A percentile compares a stretch with the other conserved stretches of the same genome.
phyloP scores from a whole-genome alignment of 73 alveolate species.

The Uronychia binucleata region DNA sequence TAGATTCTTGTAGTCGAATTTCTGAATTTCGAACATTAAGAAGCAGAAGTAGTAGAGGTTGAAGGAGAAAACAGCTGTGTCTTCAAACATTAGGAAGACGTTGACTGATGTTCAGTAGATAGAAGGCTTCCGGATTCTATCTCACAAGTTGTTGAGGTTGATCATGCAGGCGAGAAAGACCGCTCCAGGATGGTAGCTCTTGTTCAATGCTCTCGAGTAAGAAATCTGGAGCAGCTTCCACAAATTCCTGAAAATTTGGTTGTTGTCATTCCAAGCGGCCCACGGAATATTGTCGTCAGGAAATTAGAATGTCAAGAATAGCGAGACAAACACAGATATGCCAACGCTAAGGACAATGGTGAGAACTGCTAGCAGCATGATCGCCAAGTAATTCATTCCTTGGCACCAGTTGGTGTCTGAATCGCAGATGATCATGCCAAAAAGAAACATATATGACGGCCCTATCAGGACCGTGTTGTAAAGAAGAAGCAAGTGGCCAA shows the following conservation, averaged over 20 bases:
- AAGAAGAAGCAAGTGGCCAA: constrained; percentile 23
- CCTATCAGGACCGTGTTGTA: constrained; percentile 13
- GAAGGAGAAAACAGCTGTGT: not conserved
- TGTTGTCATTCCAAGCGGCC: constrained; percentile 30
- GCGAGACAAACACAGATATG: not conserved
- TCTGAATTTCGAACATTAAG: not conserved
- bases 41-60: not conserved
- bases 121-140: constrained; percentile 4
- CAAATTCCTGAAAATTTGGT: not conserved
- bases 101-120: constrained; percentile 9
- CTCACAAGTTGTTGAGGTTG: not conserved
- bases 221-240: constrained; percentile 25
- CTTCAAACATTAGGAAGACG: not conserved
- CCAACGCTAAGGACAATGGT: constrained; percentile 2
- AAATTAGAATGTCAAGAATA: constrained; percentile 27
- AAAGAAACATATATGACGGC: constrained; percentile 24
- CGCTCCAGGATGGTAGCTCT: constrained; percentile 3
- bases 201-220: constrained; percentile 28
- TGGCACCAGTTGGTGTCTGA: constrained; percentile 2
- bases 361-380: not conserved
- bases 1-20: not conserved
- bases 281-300: constrained; percentile 31
- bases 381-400: constrained; percentile 8
- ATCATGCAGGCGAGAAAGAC: constrained; percentile 2
- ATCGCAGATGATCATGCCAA: constrained; percentile 16